Conservation (phyloP, 495 filamentous ascomycete genomes). For the Cairneyella variabilis region DNA sequence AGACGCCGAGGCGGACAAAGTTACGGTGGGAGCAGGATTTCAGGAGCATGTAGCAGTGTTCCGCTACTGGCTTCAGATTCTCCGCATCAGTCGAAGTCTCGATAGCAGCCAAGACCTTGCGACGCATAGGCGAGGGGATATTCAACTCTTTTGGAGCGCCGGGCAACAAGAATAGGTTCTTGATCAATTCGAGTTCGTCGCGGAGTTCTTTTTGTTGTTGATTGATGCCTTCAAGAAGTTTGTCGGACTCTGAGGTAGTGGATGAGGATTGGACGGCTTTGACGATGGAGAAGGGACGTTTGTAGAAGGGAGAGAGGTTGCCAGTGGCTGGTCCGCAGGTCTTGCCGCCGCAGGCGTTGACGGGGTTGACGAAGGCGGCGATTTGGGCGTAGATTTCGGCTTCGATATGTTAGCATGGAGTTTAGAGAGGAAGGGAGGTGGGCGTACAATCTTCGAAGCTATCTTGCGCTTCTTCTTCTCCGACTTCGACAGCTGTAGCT, state of each 20-base stretch:
- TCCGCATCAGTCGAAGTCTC: constrained; percentile 25
- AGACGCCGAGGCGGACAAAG: constrained; percentile 43
- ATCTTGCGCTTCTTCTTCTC: constrained; percentile 29
- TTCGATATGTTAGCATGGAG: constrained; percentile 11
- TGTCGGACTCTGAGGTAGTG: not conserved
- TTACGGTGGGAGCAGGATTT: constrained; percentile 48
- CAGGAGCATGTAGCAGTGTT: constrained; percentile 41
- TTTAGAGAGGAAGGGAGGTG: too few species aligned
- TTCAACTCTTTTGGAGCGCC: constrained; percentile 39
- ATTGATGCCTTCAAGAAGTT: constrained; percentile 3
- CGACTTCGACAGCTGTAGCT: not conserved
- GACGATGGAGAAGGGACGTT: constrained; percentile 12
- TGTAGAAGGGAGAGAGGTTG: constrained; percentile 2
- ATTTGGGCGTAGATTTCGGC: constrained; percentile 33
- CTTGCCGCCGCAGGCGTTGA: constrained; percentile 24
- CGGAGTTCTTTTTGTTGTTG: constrained; percentile 15
- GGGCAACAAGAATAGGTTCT: constrained; percentile 33
- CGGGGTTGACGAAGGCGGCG: constrained; percentile 30
- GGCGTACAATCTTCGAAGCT: too few species aligned
- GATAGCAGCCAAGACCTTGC: constrained; percentile 28
- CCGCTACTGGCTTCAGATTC: constrained; percentile 33
- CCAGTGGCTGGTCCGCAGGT: not conserved
- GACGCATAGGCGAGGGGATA: constrained; percentile 33
- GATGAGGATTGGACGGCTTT: too few species aligned
- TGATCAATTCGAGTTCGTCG: constrained; percentile 33